Evolutionary conservation across 805 yeast genomes (phyloP), one percentile per base, ranked within the genome.

Genomic region (Metschnikowia cubensis): DNA sequence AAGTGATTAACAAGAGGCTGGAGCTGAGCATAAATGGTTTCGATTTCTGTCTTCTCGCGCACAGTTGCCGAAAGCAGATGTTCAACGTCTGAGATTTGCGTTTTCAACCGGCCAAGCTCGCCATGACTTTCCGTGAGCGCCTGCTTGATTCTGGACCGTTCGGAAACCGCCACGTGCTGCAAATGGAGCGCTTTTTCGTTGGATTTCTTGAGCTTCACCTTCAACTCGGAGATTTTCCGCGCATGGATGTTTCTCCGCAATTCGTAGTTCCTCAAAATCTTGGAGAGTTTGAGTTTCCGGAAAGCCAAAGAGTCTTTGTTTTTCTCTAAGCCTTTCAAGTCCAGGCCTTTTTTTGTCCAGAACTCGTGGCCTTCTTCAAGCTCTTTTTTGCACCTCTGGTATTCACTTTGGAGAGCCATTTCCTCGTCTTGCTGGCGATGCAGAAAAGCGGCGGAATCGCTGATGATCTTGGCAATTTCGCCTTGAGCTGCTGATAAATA

Each of bases 331-430:
- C 63, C 60, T 53, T 65, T 69, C 21, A 71, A 66, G 47, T 61
- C 66, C 50, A 52, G 53, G 35, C 71, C 75, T 39, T 64, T 59
- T 42, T 61, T 63, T 20, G 58, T 49, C 40, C 65, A 63, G 44
- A 45, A 50, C 35, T 69, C 74, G 14, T 66, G 55, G 42, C 67
- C 74, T 21, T 66, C 69, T 37, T 68, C 71, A 39, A 66, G 59
- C 49, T 76, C 80, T 33, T 66, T 64, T 33, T 66, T 71, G 50
- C 66, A 60, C n/a, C 32, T 8, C 7, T 47, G 50, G 6, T 53
- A 35, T 29, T 50, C 48, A 6, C 22, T 33, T 14, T 34, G 31
- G 35, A 55, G 50, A 21, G 36, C 29, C 7, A 11, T 25, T 31
- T 53, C 59, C 22, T 57, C 60, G 7, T 32, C 48, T n/a, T 17